A percentile compares a stretch with the other conserved stretches of the same genome.
Conservation (phyloP, 345 rosid genomes). For the Eutrema heterophyllum region DNA sequence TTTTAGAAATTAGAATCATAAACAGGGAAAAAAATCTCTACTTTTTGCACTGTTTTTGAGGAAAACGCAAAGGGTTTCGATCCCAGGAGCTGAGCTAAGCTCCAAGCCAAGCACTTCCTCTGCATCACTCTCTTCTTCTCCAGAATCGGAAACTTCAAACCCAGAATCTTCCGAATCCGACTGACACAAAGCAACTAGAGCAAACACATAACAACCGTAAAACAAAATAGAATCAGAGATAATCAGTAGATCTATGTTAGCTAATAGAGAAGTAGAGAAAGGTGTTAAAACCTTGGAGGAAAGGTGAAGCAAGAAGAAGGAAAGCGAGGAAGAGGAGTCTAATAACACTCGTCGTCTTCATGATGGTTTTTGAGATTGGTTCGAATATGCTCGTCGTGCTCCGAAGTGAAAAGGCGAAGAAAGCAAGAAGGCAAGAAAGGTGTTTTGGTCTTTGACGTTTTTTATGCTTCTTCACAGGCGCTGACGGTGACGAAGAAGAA, state of each 20-base stretch:
- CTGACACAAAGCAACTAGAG: constrained; percentile 63
- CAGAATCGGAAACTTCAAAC: constrained; percentile 36
- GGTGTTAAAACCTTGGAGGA: constrained; percentile 58
- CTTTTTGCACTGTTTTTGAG: constrained; percentile 74
- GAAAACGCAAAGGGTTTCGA: constrained; percentile 63
- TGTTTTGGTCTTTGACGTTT: constrained; percentile 1
- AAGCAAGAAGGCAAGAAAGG: constrained; percentile 11
- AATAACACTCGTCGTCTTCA: constrained; percentile 36
- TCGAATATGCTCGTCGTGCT: background rate
- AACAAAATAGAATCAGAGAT: background rate
- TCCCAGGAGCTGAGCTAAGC: constrained; percentile 61
- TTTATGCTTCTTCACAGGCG: background rate
- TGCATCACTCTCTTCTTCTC: constrained; percentile 62
- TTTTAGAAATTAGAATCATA: background rate
- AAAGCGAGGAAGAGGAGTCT: constrained; percentile 62
- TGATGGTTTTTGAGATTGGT: background rate
- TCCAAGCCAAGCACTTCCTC: constrained; percentile 45
- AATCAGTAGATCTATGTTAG: constrained; percentile 21
- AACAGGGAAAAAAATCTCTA: constrained; percentile 19
- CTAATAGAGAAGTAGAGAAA: constrained; percentile 4
- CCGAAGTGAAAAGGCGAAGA: constrained; percentile 3
- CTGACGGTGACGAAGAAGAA: background rate
- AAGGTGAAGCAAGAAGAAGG: constrained; percentile 65
- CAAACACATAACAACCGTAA: background rate
- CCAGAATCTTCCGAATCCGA: constrained; percentile 46